Base-by-base conservation (phyloP, 352 stramenopile genomes). In the Globisporangium emineosum region DNA sequence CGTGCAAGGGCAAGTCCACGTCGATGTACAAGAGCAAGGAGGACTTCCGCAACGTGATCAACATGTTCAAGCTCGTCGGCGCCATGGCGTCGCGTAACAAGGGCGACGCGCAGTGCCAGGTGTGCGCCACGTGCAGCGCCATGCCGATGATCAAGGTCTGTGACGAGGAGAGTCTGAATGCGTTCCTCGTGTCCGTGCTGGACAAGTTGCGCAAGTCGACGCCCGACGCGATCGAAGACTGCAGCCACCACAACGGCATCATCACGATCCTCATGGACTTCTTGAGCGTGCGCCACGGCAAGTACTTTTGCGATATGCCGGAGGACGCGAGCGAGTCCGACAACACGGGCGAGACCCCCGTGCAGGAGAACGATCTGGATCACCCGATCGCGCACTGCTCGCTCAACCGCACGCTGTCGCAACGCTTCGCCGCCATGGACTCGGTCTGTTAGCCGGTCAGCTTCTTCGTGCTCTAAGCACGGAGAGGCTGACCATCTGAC, bases 221-320 rank as follows among this genome's bases (percentile, higher is more conserved):
- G 27, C 70, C 70, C 5, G 61, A 71, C 1, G 70, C 68, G 19
- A 83, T 92, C 56, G 71, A 79, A 33, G 64, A 76, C 40, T 94
- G 85, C 73, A 79, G 77, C 58, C 66, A 50, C 37, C 85, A 92
- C 74, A 78, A 84, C 67, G 85, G 85, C 59, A 75, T 91, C 37
- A 84, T 94, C 64, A 80, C 88, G 64, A 91, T 94, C 62, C 75
- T 94, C 58, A 94, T 89, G 75, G 81, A 92, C 35, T 94, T 94
- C 45, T 67, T 94, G n/a, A 83, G 83, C 52, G 76, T 94, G 67
- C 81, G 81, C 71, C 61, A 89, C 56, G 76, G 81, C 73, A 81
- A 79, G 66, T 91, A 89, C 73, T 92, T 94, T 62, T 91, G 81
- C 51, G 73, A 84, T 53, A 19, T 53, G 25, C 63, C 68, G 25